These are phyloP conservation scores for Colletotrichum orchidophilum DNA, from an alignment of 2,329 filamentous ascomycete species.

Conservation along the genomic window DNA sequence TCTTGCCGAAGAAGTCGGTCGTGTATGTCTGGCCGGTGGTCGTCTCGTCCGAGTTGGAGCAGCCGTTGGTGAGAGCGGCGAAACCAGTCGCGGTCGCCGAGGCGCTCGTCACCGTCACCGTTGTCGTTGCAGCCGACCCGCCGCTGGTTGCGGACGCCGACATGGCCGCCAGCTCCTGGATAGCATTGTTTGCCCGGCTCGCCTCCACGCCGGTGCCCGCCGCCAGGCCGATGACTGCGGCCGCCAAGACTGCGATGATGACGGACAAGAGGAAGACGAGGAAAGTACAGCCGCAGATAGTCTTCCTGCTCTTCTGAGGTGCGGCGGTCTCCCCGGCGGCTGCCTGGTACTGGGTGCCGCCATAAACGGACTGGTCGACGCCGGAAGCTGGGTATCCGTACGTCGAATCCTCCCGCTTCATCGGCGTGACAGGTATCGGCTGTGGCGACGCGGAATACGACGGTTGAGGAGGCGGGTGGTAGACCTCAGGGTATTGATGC, in stretches of 20 bases:
- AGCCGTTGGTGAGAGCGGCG: constrained; percentile 50
- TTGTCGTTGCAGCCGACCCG: constrained; percentile 35
- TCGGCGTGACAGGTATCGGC: constrained; percentile 16
- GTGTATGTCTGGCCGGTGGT: constrained; percentile 51
- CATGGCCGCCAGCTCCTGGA: constrained; percentile 43
- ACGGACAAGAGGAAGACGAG: constrained; percentile 52
- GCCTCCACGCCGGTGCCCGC: constrained; percentile 54
- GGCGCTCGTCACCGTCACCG: constrained; percentile 30
- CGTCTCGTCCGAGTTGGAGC: constrained; percentile 44
- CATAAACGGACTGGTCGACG: constrained; percentile 24
- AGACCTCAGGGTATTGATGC: constrained; percentile 26
- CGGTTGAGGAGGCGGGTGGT: constrained; percentile 9
- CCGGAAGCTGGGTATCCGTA: constrained; percentile 20
- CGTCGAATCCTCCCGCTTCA: constrained; percentile 18
- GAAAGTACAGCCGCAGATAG: constrained; percentile 41
- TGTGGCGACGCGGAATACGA: constrained; percentile 18
- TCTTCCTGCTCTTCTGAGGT: constrained; percentile 14
- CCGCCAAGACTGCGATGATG: constrained; percentile 50
- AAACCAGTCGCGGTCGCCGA: constrained; percentile 41
- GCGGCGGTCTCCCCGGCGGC: background rate
- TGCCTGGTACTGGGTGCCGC: constrained; percentile 5
- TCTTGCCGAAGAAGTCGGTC: constrained; percentile 46
- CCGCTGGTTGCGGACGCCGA: constrained; percentile 35
- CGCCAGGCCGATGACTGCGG: constrained; percentile 54
- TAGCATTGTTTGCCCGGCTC: constrained; percentile 49